These are phyloP conservation scores for Fraxinus sp. DNA, from an alignment of 305 asterid species.

Conservation along the genomic window DNA sequence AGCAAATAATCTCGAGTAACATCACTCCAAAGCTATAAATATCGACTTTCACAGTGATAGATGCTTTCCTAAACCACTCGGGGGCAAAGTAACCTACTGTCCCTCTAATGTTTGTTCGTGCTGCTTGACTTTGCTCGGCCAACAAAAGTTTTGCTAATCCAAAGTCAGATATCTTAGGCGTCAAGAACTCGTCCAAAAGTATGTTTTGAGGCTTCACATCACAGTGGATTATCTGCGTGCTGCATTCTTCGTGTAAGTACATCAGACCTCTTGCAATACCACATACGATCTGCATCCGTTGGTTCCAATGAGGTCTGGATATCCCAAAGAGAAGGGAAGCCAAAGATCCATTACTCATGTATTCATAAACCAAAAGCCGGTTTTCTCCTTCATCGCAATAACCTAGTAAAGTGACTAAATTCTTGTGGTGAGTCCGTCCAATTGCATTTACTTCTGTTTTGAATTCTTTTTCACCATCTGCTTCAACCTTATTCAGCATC, in stretches of 20 bases:
- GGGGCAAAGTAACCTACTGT: constrained; percentile 44
- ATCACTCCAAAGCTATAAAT: constrained; percentile 43
- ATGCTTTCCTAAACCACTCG: constrained; percentile 40
- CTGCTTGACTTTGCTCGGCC: constrained; percentile 33
- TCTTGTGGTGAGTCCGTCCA: constrained; percentile 42
- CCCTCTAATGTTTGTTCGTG: constrained; percentile 31
- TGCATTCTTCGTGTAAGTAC: constrained; percentile 46
- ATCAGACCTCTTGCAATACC: constrained; percentile 39
- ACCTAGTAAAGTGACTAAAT: constrained; percentile 39
- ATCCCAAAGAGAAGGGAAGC: constrained; percentile 26
- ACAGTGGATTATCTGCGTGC: constrained; percentile 45
- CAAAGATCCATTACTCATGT: constrained; percentile 40
- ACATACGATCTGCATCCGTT: constrained; percentile 26
- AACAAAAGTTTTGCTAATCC: constrained; percentile 39
- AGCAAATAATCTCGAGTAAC: constrained; percentile 38
- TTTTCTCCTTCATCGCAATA: constrained; percentile 36
- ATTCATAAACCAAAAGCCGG: constrained; percentile 39
- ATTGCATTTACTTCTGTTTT: constrained; percentile 37
- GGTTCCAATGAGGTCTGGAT: constrained; percentile 36
- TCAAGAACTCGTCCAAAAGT: constrained; percentile 33
- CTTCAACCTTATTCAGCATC: constrained; percentile 26
- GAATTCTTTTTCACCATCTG: constrained; percentile 38
- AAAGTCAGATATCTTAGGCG: constrained; percentile 35
- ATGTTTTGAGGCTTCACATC: constrained; percentile 47
- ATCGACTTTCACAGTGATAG: constrained; percentile 32